Base-by-base conservation (phyloP, 2,329 filamentous ascomycete species). In the Orbilia blumenaviensis region DNA sequence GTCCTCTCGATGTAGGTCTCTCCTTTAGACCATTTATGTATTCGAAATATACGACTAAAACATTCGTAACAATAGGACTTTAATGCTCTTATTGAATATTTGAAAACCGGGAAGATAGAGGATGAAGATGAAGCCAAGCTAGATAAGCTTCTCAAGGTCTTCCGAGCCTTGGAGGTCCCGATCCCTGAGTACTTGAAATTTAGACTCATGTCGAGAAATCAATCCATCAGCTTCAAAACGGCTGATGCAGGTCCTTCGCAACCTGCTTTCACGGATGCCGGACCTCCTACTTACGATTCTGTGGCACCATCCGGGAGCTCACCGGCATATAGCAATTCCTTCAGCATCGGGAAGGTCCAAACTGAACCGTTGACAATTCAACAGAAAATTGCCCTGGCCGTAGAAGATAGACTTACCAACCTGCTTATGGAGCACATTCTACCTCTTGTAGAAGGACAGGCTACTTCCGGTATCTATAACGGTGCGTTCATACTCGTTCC, bases 391-490 rank as follows among this genome's bases (percentile, higher is more conserved):
- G 50, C 72, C 1, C 50, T 76, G 9, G 73, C 73, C 21, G 73
- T 77, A 14, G 66, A 77, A 46, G 67, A 77, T 10, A 61, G 73
- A 23, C 66, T 77, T 34, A 77, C 66, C 32, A 77, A 77, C 27
- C 34, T 77, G 42, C 73, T 77, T 52, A 72, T 77, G 73, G 66
- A 71, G 58, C 73, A 77, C 50, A 71, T 77, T 16, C 38, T 71
- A n/a, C 73, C 73, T 38, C 42, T 77, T 27, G 66, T 77, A 3
- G 66, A 77, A 58, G 46, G 66, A 5, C 73, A 77, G 34, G 73
- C 67, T n/a, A 72, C 66, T 14, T 77, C 73, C 25, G 73, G 73
- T 66, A 77, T 77, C 34, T 77, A 77, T 52, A 71, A 63, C 42
- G 64, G 66, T 2, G 66, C 66, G 2, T 77, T 77, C 61, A 63